Base-by-base conservation (phyloP, 495 filamentous ascomycete genomes). In the Aspergillus asperescens region DNA sequence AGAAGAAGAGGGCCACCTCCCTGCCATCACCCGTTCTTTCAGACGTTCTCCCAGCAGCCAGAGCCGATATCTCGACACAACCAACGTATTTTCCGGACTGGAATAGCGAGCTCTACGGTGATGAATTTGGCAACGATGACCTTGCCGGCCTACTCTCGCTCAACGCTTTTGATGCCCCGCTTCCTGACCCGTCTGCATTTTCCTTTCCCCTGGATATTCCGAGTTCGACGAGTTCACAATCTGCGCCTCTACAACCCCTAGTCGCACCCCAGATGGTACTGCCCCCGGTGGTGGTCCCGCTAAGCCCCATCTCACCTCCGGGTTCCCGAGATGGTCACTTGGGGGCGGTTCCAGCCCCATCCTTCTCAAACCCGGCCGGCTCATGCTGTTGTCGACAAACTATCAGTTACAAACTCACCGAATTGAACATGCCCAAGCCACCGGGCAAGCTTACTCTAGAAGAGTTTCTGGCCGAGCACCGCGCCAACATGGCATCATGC, bases 381-480 rank as follows among this genome's bases (percentile, higher is more conserved):
- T 13, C 29, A 2, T 47, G 44, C 44, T 22, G 44, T 7, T 47
- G 44, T 16, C 44, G 34, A 24, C n/a, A 20, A 37, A 37, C n/a
- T 4, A 19, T 29, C 27, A 31, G 50, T 24, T 23, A 25, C 19
- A 27, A 52, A 13, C 8, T 52, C 5, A 22, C 19, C 2, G 39
- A 44, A 12, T 28, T 52, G 7, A 18, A 34, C 12, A 37, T 28
- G n/a, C 40, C 29, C 3, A 42, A 29, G 19, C 24, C 28, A 15
- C 8, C 12, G 2, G 2, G 39, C 13, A 19, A 12, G 1, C 31
- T 34, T 1, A 24, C 7, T 3, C 22, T 52, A 4, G n/a, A 45
- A 31, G 39, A 45, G 19, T 52, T 52, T 22, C 20, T 52, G 13
- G 37, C 28, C 13, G 50, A 52, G 19, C 50, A 52, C 22, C 28